Evolutionary conservation across 2,329 filamentous ascomycete species (phyloP).

Genomic region (Byssochlamys sp.): DNA sequence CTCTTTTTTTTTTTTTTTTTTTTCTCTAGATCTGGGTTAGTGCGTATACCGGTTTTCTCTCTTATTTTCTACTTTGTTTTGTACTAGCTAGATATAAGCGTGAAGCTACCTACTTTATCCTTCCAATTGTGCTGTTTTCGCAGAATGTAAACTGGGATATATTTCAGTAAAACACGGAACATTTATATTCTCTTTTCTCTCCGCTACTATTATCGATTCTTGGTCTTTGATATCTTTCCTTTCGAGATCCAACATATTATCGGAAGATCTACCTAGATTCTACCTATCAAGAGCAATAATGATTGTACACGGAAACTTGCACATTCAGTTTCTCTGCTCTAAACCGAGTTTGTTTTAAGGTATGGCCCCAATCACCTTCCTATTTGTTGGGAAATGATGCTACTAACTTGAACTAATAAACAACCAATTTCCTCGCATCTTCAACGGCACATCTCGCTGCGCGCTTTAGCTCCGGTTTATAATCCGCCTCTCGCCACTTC

Average conservation of each 20-base stretch:
- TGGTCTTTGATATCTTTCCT: no score
- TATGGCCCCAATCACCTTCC: no score
- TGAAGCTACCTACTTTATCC: background rate
- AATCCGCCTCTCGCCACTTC: conserved; percentile 74
- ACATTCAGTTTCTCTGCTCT: background rate
- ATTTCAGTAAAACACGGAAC: no score
- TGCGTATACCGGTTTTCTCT: background rate
- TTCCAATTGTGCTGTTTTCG: background rate
- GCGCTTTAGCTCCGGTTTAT: conserved; percentile 75
- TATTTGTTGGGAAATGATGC: background rate
- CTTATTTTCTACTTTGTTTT: background rate
- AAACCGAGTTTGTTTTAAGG: background rate
- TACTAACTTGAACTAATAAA: conserved; percentile 10
- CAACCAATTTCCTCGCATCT: conserved; percentile 48
- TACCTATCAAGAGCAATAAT: background rate
- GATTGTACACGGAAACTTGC: background rate
- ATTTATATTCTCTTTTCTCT: no score
- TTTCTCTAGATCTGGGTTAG: background rate
- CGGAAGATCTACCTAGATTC: background rate
- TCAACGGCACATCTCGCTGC: conserved; percentile 70
- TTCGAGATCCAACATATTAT: no score
- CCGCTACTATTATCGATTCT: no score
- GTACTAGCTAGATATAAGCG: background rate
- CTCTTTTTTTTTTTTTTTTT: no score
- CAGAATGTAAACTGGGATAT: background rate